Base-by-base conservation (phyloP, 257 asterid species). In the Lavandula angustifolia region DNA sequence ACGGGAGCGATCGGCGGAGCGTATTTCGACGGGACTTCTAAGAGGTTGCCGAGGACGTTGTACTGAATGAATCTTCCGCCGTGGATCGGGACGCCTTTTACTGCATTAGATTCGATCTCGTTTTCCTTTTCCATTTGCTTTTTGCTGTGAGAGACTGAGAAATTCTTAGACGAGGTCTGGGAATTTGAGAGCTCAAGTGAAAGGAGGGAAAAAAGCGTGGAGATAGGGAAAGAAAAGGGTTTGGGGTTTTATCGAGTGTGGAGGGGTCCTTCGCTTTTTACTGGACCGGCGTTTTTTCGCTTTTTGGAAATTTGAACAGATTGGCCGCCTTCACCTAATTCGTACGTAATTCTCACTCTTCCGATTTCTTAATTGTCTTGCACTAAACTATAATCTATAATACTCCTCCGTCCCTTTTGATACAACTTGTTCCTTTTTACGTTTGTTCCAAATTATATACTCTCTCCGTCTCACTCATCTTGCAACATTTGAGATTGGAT, bases 1-100 rank as follows among this genome's bases (percentile, higher is more conserved):
- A 84, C 84, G 12, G 94, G 95, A 9, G 81, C 76, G 56, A 88
- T 80, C 4, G 96, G 96, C 42, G 95, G 95, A 11, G 74, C 46
- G 72, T 91, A 91, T 58, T 82, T 86, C 48, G 91, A 79, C 43
- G 91, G 77, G 74, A 88, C 79, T 60, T 83, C 88, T 59, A 91
- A 84, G 49, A 86, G 79, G 73, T 81, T 88, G 37, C 98, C 91
- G 18, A 84, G 80, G 17, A 88, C 81, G 75, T 79, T 91, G 79
- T 82, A 91, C 85, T 84, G 87, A 27, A 64, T 62, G 76, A 75
- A 91, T 43, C 66, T 84, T 34, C 98, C 98, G 27, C 79, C 84
- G 55, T 77, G 81, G 79, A 67, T 79, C 13, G 91, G 85, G 47
- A 76, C 52, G 58, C 95, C 92, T 35, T 75, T 76, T 1, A 78